phyloP scores from a whole-genome alignment of 2,329 filamentous ascomycete species.

The Aspergillus oerlinghausenensis region DNA sequence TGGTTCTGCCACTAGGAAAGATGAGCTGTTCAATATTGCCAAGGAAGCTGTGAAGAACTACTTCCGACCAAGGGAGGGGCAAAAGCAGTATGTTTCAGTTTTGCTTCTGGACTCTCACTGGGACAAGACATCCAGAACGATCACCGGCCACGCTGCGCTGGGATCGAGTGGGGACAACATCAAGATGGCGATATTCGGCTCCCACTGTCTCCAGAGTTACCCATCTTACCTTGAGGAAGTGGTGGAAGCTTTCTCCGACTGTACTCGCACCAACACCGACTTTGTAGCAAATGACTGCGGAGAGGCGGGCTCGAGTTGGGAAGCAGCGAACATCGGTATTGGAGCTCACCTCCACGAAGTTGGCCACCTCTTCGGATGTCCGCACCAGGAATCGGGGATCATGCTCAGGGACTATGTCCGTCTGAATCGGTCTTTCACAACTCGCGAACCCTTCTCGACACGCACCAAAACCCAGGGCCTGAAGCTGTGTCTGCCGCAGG shows the following conservation, averaged over 20 bases:
- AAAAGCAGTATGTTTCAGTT: slow-evolving; percentile 84
- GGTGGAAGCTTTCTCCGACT: slow-evolving; percentile 81
- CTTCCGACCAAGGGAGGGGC: slow-evolving; percentile 69
- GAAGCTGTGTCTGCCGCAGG: slow-evolving; percentile 65
- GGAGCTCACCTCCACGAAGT: slow-evolving; percentile 89
- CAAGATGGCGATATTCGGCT: slow-evolving; percentile 85
- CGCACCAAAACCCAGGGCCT: slow-evolving; percentile 76
- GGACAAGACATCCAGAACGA: slow-evolving; percentile 66
- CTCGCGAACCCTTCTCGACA: slow-evolving; percentile 79
- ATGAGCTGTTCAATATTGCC: slow-evolving; percentile 72
- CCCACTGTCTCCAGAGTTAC: slow-evolving; percentile 86
- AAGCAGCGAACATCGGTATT: slow-evolving; percentile 90
- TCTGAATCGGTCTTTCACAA: slow-evolving; percentile 77
- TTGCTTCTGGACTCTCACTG: slow-evolving; percentile 85
- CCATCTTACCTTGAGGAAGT: slow-evolving; percentile 86
- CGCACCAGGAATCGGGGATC: slow-evolving; percentile 83
- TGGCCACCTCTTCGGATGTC: slow-evolving; percentile 84
- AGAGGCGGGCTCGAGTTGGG: slow-evolving; percentile 87
- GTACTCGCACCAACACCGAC: slow-evolving; percentile 77
- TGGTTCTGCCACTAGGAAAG: slow-evolving; percentile 61
- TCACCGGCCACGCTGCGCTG: slow-evolving; percentile 79
- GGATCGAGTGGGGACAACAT: slow-evolving; percentile 69
- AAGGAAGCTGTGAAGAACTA: slow-evolving; percentile 71
- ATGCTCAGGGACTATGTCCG: slow-evolving; percentile 87
- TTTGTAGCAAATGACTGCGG: slow-evolving; percentile 80